Evolutionary conservation across 352 stramenopile genomes (phyloP).

Genomic region (Phytophthora multivora): DNA sequence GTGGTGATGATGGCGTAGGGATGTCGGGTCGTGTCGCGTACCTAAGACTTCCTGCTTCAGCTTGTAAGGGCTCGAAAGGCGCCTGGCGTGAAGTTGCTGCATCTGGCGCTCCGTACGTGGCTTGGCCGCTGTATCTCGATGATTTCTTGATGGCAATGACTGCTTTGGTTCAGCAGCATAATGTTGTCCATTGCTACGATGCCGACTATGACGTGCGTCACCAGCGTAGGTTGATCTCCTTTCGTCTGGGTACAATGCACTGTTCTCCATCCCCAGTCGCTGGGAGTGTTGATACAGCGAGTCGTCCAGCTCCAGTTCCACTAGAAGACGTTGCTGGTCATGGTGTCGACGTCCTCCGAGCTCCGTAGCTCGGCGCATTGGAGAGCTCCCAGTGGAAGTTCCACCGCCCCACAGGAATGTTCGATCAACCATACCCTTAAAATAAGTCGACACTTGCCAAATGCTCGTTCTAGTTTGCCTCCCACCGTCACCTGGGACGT

Average conservation of each 20-base stretch:
- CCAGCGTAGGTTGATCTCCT: constrained; percentile 3
- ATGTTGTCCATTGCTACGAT: constrained; percentile 16
- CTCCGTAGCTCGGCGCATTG: constrained; percentile 12
- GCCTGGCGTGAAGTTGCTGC: constrained; percentile 24
- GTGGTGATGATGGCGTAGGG: constrained; percentile 4
- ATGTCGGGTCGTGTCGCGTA: constrained; percentile 26
- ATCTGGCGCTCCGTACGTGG: constrained; percentile 14
- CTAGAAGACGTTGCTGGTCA: constrained; percentile 56
- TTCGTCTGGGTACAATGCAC: background rate
- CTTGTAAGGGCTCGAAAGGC: constrained; percentile 62
- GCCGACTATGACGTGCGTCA: constrained; percentile 3
- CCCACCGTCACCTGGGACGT: background rate
- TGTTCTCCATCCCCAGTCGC: constrained; percentile 10
- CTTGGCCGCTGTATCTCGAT: constrained; percentile 12
- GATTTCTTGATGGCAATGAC: constrained; percentile 5
- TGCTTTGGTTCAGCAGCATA: constrained; percentile 7
- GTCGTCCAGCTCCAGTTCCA: constrained; percentile 74
- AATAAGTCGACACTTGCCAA: constrained; percentile 27
- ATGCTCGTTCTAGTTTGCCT: background rate
- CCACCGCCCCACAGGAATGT: constrained; percentile 8
- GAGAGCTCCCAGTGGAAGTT: background rate
- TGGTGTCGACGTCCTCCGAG: constrained; percentile 26
- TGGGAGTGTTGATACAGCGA: constrained; percentile 32
- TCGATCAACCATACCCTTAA: constrained; percentile 30
- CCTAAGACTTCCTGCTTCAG: constrained; percentile 66